A percentile compares a stretch with the other conserved stretches of the same genome.
These are phyloP conservation scores for Rhizopogon vinicolor DNA, from an alignment of 768 basidiomycete genomes.

Conservation along the genomic window DNA sequence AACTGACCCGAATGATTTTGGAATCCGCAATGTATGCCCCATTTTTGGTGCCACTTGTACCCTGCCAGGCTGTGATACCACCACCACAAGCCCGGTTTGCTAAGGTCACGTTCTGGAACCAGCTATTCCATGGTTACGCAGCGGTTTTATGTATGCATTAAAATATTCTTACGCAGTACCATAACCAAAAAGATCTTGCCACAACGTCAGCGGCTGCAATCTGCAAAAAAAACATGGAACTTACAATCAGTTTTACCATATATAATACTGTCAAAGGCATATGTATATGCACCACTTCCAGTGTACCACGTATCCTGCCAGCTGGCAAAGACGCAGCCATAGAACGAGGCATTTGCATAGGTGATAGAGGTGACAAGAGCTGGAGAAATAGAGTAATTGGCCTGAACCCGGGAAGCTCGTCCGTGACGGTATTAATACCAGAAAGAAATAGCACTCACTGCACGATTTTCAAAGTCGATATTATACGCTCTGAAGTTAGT, in stretches of 20 bases:
- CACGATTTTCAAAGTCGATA: constrained; percentile 62
- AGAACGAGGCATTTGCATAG: constrained; percentile 63
- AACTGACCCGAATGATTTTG: constrained; percentile 49
- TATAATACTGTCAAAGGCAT: constrained; percentile 57
- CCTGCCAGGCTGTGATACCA: constrained; percentile 62
- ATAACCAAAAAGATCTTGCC: constrained; percentile 52
- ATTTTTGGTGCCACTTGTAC: constrained; percentile 38
- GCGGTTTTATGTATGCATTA: not conserved
- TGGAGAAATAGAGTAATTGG: constrained; percentile 55
- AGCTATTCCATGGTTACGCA: constrained; percentile 27
- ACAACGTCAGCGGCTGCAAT: not conserved
- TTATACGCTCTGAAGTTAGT: constrained; percentile 62
- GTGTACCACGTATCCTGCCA: constrained; percentile 69
- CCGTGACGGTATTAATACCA: not conserved
- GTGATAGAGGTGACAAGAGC: constrained; percentile 60
- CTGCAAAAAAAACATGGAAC: constrained; percentile 9
- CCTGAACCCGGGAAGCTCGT: constrained; percentile 17
- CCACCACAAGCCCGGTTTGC: constrained; percentile 65
- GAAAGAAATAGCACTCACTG: constrained; percentile 35
- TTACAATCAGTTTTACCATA: constrained; percentile 63
- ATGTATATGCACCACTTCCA: constrained; percentile 53
- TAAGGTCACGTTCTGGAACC: constrained; percentile 57
- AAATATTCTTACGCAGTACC: constrained; percentile 45
- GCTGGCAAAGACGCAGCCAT: constrained; percentile 55
- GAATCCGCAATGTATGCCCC: constrained; percentile 56